phyloP scores from a whole-genome alignment of 495 filamentous ascomycete species.

The Hamigera avellanea region DNA sequence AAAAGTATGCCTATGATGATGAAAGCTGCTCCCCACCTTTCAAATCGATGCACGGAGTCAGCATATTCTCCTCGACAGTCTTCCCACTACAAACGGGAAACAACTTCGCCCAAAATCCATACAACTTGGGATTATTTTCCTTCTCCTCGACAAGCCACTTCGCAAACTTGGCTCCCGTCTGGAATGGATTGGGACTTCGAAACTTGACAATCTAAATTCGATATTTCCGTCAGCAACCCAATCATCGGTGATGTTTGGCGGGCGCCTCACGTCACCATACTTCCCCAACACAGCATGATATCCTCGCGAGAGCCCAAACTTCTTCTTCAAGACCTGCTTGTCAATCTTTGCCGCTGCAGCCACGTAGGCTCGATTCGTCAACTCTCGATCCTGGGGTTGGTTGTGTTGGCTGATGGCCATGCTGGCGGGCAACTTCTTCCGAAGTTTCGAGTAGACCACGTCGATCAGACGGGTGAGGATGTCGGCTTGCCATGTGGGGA shows the following conservation, averaged over 20 bases:
- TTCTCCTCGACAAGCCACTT: slow-evolving; percentile 20
- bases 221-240: not conserved
- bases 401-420: slow-evolving; percentile 10
- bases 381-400: slow-evolving; percentile 9
- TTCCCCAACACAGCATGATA: slow-evolving; percentile 20
- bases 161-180: slow-evolving; percentile 23
- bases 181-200: slow-evolving; percentile 22
- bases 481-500: slow-evolving; percentile 28
- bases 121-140: slow-evolving; percentile 13
- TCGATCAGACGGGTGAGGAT: slow-evolving; percentile 28
- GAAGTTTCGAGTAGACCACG: slow-evolving; percentile 17
- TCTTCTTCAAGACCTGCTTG: slow-evolving; percentile 9
- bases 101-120: slow-evolving; percentile 23
- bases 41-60: too few relatives aligned
- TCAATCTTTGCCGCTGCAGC: slow-evolving; percentile 17
- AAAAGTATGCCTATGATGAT: too few relatives aligned
- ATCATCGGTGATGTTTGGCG: too few relatives aligned
- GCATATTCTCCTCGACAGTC: slow-evolving; percentile 17
- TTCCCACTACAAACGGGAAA: slow-evolving; percentile 27
- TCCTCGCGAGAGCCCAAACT: slow-evolving; percentile 15
- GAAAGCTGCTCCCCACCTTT: too few relatives aligned
- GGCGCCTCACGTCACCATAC: slow-evolving; percentile 25
- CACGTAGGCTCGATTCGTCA: slow-evolving; percentile 13
- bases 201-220: slow-evolving; percentile 17
- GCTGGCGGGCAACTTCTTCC: slow-evolving; percentile 12